Evolutionary conservation across 768 basidiomycete species (phyloP), one percentile per base, ranked within the genome.

Genomic region (Leccinum variicolor): DNA sequence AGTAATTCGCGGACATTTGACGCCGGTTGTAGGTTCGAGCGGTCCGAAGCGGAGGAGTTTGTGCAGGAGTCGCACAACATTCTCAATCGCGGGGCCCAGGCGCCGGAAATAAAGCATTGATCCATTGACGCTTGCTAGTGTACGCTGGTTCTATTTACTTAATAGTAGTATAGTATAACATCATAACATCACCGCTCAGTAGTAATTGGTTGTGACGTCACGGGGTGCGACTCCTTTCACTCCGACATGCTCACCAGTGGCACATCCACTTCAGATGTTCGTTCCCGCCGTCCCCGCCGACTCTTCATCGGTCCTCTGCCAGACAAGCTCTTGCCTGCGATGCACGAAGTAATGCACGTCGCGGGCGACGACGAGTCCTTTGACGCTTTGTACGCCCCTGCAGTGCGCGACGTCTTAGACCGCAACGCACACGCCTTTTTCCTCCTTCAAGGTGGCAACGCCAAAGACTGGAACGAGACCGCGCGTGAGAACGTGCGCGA

Each of bases 231-330:
- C 41, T 41, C 39, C 39, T 43, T 41, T 43, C 41, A 3, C 41
- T 43, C 11, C 41, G n/a, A n/a, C n/a, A 43, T 43, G 41, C 11
- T 17, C n/a, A 41, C 39, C 39, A n/a, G 7, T 39, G 36, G 4
- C 21, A 25, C 46, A 17, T 2, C 46, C 13, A 25, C 46, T 47
- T 1, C 46, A 47, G 15, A 47, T 23, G 23, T 15, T 33, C 13
- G 26, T 19, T 25, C 41, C 41, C 31, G 31, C 17, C 17, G 17
- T n/a, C 23, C 21, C 23, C 58, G 76, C 54, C 80, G 91, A 29
- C 69, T 86, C 53, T 92, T 92, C 71, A 76, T 93, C 46, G 91
- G 91, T 0, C 87, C 90, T 4, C 79, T 92, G 76, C 90, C 89
- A 13, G 84, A 86, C 65, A 82, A 78, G 55, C 76, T 84, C 55